Base-by-base conservation (phyloP, 2,329 filamentous ascomycete species). In the Cercospora brassicicola region DNA sequence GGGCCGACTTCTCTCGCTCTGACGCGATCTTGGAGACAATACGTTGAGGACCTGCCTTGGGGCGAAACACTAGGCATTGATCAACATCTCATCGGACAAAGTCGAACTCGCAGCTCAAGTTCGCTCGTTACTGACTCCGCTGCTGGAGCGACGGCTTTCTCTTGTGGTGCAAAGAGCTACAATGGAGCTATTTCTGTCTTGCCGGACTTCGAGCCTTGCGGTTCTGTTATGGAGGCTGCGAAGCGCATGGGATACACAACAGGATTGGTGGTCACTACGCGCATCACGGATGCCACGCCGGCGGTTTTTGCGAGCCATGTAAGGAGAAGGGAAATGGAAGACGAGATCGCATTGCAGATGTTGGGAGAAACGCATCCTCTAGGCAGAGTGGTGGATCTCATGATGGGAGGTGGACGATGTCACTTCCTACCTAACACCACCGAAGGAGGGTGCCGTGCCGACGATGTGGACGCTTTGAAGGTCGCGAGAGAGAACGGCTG, bases 101-200 rank as follows among this genome's bases (percentile, higher is more conserved):
- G 91, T 71, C 87, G 95, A 68, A 99, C 95, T 20, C 86, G 93
- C 66, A 96, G 92, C 62, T 90, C 88, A 73, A 93, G 87, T 76
- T 94, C 90, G 66, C 83, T 98, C 69, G 91, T 99, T 62, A 99
- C 95, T 1, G 95, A 99, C 80, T 96, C 92, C 67, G 95, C 95
- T 4, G 95, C 95, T n/a, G 95, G 95, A 42, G 95, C 95, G 2
- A 99, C 95, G 0, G 95, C 95, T 0, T 99, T 99, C 79, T 93
- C 92, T 2, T 99, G 95, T 76, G 94, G 89, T 20, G 82, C 85
- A 77, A 99, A 99, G 87, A 96, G 90, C 79, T 99, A 99, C 83
- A 99, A 99, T 77, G 93, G 93, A 59, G 95, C 95, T 73, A 98
- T 99, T 73, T 91, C 93, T 9, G 91, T 96, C 64, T 84, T 96